These are phyloP conservation scores for Candida palmyrensis DNA, from an alignment of 805 yeast species.

Conservation along the genomic window DNA sequence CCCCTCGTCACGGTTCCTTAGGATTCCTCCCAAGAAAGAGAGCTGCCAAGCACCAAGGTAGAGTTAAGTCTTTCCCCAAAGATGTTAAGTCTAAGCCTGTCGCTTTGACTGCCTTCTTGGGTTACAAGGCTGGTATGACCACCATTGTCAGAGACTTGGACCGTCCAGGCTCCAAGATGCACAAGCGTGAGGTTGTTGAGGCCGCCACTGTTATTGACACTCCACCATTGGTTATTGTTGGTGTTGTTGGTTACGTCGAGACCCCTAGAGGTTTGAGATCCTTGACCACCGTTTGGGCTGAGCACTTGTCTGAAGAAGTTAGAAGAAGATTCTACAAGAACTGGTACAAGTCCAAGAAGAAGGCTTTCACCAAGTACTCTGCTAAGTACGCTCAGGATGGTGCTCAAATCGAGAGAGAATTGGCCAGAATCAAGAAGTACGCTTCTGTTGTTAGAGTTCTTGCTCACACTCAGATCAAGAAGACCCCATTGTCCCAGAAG, in stretches of 20 bases:
- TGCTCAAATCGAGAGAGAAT: conserved; percentile 86
- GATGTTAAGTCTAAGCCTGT: conserved; percentile 97
- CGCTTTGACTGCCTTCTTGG: conserved; percentile 98
- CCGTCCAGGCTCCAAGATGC: conserved; percentile 99
- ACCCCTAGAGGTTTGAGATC: conserved; percentile 99
- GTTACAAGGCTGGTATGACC: conserved; percentile 99
- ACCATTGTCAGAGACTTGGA: conserved; percentile 99
- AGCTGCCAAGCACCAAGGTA: conserved; percentile 97
- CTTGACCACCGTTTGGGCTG: conserved; percentile 99
- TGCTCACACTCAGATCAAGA: conserved; percentile 99
- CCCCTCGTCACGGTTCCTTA: conserved; percentile 99
- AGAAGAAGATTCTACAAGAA: conserved; percentile 99
- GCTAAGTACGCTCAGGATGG: conserved; percentile 94
- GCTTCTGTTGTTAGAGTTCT: conserved; percentile 97
- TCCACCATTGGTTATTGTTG: conserved; percentile 98
- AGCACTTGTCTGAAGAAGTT: conserved; percentile 98
- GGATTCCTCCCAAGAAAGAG: conserved; percentile 99
- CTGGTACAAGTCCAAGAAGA: conserved; percentile 99
- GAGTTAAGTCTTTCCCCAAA: conserved; percentile 98
- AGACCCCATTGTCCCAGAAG: conserved; percentile 98
- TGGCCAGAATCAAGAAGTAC: conserved; percentile 98
- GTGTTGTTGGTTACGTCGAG: conserved; percentile 99
- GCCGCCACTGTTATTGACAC: conserved; percentile 99
- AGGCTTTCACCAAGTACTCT: conserved; percentile 99
- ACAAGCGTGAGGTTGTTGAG: conserved; percentile 99